Evolutionary conservation across 805 yeast genomes (phyloP).

Genomic region (Sugiyamaella smithiae): DNA sequence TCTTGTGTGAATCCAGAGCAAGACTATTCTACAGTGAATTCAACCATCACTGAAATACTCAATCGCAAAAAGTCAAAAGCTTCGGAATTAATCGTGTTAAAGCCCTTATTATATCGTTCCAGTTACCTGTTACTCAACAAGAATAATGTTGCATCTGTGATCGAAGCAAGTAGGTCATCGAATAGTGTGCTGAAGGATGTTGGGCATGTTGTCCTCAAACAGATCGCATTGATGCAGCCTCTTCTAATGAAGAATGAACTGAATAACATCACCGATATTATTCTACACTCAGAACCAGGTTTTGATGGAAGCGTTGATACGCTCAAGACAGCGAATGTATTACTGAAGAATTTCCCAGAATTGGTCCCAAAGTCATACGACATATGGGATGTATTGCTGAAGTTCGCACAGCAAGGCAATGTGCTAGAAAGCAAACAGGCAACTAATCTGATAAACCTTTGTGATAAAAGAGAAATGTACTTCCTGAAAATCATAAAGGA

Average conservation of each 20-base stretch:
- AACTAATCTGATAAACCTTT: constrained; percentile 52
- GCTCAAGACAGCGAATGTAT: constrained; percentile 59
- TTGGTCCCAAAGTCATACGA: constrained; percentile 44
- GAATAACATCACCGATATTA: constrained; percentile 43
- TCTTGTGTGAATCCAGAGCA: constrained; percentile 54
- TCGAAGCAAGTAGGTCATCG: constrained; percentile 45
- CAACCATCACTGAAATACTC: background rate
- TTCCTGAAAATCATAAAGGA: constrained; percentile 31
- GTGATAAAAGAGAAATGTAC: constrained; percentile 42
- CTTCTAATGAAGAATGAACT: constrained; percentile 61
- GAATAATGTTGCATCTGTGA: constrained; percentile 55
- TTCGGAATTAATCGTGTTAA: constrained; percentile 32
- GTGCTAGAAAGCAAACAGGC: constrained; percentile 66
- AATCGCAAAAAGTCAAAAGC: background rate
- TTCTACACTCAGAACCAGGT: constrained; percentile 34
- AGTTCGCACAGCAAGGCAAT: constrained; percentile 50
- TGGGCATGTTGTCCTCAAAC: constrained; percentile 56
- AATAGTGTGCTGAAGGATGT: constrained; percentile 31
- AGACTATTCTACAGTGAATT: constrained; percentile 32
- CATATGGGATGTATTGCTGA: constrained; percentile 46
- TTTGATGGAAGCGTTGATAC: constrained; percentile 37
- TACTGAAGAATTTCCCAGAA: constrained; percentile 50
- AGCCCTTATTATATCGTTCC: constrained; percentile 58
- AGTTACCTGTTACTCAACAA: constrained; percentile 62
- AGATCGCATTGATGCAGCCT: constrained; percentile 60